A percentile compares a stretch with the other conserved stretches of the same genome.
Conservation (phyloP, 805 yeast genomes). For the Wickerhamomyces queroliae region DNA sequence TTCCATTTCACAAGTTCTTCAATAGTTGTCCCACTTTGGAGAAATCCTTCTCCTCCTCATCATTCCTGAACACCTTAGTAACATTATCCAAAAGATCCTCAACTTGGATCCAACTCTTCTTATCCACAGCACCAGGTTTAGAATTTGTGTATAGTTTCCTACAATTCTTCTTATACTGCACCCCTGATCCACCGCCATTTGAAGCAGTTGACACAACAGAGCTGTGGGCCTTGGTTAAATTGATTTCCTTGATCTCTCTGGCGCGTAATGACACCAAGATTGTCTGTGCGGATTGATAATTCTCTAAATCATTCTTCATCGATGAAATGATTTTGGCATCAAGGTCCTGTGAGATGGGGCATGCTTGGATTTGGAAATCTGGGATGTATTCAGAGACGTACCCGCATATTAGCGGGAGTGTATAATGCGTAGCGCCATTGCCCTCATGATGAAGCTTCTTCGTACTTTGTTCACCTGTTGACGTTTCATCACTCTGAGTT, state of each 20-base stretch:
- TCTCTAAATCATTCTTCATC: constrained; percentile 47
- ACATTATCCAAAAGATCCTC: constrained; percentile 8
- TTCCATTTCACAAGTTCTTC: background rate
- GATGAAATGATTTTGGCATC: constrained; percentile 41
- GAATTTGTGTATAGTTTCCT: constrained; percentile 9
- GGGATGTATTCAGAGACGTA: constrained; percentile 19
- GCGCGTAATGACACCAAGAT: constrained; percentile 29
- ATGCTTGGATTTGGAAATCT: constrained; percentile 41
- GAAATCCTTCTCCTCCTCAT: background rate
- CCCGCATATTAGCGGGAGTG: constrained; percentile 25
- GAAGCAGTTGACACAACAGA: too few species aligned
- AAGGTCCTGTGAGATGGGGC: constrained; percentile 43
- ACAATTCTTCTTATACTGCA: constrained; percentile 3
- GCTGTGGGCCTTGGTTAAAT: constrained; percentile 20
- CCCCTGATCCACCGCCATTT: too few species aligned
- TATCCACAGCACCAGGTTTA: constrained; percentile 8
- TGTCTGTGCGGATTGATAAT: constrained; percentile 18
- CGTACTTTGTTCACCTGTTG: background rate
- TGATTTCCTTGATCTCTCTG: constrained; percentile 31
- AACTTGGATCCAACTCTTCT: constrained; percentile 3
- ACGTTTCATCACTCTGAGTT: background rate
- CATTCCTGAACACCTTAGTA: background rate
- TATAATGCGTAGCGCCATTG: constrained; percentile 3
- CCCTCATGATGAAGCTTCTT: background rate
- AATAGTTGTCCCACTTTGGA: background rate